A percentile compares a stretch with the other conserved stretches of the same genome.
Conservation (phyloP, 495 filamentous ascomycete species). For the Penicillium bialowiezense region DNA sequence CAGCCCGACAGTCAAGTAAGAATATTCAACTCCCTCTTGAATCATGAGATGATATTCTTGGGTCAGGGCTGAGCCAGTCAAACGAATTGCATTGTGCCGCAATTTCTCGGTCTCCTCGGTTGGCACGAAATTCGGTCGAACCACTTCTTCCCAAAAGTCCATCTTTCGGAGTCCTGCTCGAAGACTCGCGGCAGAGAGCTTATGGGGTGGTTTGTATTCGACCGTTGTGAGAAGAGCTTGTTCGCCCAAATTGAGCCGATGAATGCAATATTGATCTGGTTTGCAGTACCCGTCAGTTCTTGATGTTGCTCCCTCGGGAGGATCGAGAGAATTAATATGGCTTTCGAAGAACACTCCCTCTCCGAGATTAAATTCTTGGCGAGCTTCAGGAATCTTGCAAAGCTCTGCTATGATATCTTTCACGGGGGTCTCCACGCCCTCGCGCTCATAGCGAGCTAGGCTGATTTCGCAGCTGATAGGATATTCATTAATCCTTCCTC, state of each 20-base stretch:
- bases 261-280: slow-evolving; percentile 24
- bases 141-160: slow-evolving; percentile 19
- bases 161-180: slow-evolving; percentile 27
- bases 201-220: slow-evolving; percentile 38
- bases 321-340: slow-evolving; percentile 1
- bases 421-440: slow-evolving; percentile 19
- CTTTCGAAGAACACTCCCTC: slow-evolving; percentile 14
- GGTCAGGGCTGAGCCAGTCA: slow-evolving; percentile 17
- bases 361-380: slow-evolving; percentile 14
- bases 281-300: too few species aligned
- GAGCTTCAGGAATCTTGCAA: slow-evolving; percentile 14
- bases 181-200: slow-evolving; percentile 29
- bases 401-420: slow-evolving; percentile 20
- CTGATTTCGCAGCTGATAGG: slow-evolving; percentile 19
- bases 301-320: not conserved
- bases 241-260: slow-evolving; percentile 17
- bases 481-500: slow-evolving; percentile 2
- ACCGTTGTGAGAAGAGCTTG: slow-evolving; percentile 24
- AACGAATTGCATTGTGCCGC: slow-evolving; percentile 23
- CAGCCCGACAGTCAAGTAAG: slow-evolving; percentile 33
- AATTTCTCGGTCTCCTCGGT: slow-evolving; percentile 15
- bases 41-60: slow-evolving; percentile 33
- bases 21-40: slow-evolving; percentile 28
- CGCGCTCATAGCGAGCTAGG: slow-evolving; percentile 14
- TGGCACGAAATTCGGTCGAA: slow-evolving; percentile 16